These are phyloP conservation scores for Pseudogymnoascus sp. DNA, from an alignment of 2,329 filamentous ascomycete species.

Conservation along the genomic window DNA sequence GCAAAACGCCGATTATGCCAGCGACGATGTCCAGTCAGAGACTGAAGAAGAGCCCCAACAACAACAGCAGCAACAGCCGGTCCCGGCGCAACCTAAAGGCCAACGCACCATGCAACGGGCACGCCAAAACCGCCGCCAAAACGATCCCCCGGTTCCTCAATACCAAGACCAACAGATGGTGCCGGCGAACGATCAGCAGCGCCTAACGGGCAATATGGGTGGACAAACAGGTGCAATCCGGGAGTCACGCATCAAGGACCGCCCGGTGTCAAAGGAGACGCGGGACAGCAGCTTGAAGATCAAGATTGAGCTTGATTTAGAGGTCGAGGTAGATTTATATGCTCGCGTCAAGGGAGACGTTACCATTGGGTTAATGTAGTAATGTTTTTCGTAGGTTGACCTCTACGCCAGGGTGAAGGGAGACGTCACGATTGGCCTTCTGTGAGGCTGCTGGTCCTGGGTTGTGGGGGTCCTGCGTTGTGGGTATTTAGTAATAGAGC, in stretches of 20 bases:
- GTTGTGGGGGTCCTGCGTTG: neutral
- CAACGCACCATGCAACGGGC: constrained; percentile 13
- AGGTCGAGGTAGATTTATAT: constrained; percentile 21
- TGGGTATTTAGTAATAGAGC: constrained; percentile 15
- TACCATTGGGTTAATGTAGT: constrained; percentile 22
- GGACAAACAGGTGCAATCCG: constrained; percentile 24
- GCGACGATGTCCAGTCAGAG: constrained; percentile 33
- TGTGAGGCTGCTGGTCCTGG: neutral
- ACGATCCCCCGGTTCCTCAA: constrained; percentile 7
- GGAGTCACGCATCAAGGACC: constrained; percentile 32
- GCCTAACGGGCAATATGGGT: constrained; percentile 24
- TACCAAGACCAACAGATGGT: constrained; percentile 14
- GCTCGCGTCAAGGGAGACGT: constrained; percentile 27
- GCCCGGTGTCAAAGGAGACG: constrained; percentile 28
- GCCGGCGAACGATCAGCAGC: constrained; percentile 15
- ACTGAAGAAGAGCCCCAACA: constrained; percentile 32
- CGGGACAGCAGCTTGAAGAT: constrained; percentile 33
- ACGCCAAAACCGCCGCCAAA: neutral
- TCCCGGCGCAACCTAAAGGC: constrained; percentile 24
- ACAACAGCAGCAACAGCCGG: constrained; percentile 24
- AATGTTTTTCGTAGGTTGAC: constrained; percentile 11
- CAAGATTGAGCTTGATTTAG: constrained; percentile 34
- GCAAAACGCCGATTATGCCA: constrained; percentile 13
- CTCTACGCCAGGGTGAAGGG: constrained; percentile 18
- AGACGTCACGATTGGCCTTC: constrained; percentile 16